Evolutionary conservation across 352 stramenopile genomes (phyloP), one percentile per base, ranked within the genome.

Genomic region (Globisporangium orthogonon): DNA sequence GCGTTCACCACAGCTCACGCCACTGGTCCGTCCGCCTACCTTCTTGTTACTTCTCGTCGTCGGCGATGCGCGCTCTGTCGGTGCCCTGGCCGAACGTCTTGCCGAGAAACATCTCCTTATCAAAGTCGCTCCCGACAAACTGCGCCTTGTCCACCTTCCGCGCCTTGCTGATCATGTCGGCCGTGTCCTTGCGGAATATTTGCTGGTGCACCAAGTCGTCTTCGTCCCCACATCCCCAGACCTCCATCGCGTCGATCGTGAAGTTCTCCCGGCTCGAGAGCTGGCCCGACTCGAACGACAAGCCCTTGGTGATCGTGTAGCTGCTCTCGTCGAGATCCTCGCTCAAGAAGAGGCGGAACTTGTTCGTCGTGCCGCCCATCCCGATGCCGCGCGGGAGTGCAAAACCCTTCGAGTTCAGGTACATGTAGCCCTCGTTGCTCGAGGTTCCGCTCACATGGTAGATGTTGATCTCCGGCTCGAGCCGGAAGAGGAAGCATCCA

Each of bases 131-230:
- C 31, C 80, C 83, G 43, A 86, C 52, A 49, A 95, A 95, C 41
- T 91, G 77, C 17, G 83, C 83, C 58, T 95, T 95, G 67, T 95
- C 83, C 14, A 95, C 85, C 54, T 95, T 93, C 48, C 85, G 70
- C 30, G 83, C 83, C 10, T 78, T 74, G 59, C 89, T 83, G 65
- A 95, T 89, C 62, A 95, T 68, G 37, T 91, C 79, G n/a, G 80
- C 74, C 1, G 78, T 87, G 35, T 92, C 83, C n/a, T 88, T 73
- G 9, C 85, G 81, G 54, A 87, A 79, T 7, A 71, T 62, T n/a
- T 75, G 71, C 61, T 93, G 85, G n/a, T 52, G 63, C 30, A 63
- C 30, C 0, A 70, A 52, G 44, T 77, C 80, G 48, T 81, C 74
- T 13, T 81, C 81, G 39, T 75, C 79, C 29, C 83, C 85, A 52